Evolutionary conservation across 1,284 basidiomycete genomes (phyloP), one percentile per base, ranked within the genome.

Genomic region (Hemileia vastatrix): DNA sequence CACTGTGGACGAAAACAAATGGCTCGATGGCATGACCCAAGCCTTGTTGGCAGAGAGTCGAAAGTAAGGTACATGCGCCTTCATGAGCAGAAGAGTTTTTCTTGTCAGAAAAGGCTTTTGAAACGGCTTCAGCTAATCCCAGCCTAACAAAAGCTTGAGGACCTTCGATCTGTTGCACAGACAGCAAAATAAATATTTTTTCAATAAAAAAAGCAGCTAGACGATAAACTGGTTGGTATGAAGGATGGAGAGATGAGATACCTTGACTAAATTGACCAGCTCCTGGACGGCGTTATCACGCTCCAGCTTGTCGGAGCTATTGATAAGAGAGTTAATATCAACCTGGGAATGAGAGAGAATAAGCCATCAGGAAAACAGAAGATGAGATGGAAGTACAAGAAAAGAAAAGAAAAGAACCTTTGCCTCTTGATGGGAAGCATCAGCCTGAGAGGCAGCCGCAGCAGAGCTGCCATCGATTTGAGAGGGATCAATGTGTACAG

Each of bases 51-150:
- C 90, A 81, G 65, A 85, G 80, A 67, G 79, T 78, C 65, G 79
- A 77, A 72, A 95, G 78, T 70, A 88, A 85, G 76, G 80, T 78
- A 57, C 85, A 86, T 53, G 88, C 90, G 67, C 86, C 88, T 79
- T 94, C 88, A 75, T 90, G 88, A 67, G 86, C 84, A 67, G 85
- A 84, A 51, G 86, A 85, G 9, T 85, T 87, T 80, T 90, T 90
- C 84, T 93, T 94, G 84, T 94, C 90, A 77, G 81, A 81, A 67
- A 92, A 86, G 63, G 87, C 77, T 83, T 89, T 91, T 78, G 90
- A 76, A 70, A 86, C 80, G 71, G 90, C 90, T 67, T 87, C 86
- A 64, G 81, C 80, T 79, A 95, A 88, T 70, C 84, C 87, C 67
- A 86, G 80, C 70, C 84, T 81, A 71, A 83, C 81, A 75, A 97